A percentile compares a stretch with the other conserved stretches of the same genome.
These are phyloP conservation scores for Aureobasidium sp. DNA, from an alignment of 2,329 filamentous ascomycete genomes.

Conservation along the genomic window DNA sequence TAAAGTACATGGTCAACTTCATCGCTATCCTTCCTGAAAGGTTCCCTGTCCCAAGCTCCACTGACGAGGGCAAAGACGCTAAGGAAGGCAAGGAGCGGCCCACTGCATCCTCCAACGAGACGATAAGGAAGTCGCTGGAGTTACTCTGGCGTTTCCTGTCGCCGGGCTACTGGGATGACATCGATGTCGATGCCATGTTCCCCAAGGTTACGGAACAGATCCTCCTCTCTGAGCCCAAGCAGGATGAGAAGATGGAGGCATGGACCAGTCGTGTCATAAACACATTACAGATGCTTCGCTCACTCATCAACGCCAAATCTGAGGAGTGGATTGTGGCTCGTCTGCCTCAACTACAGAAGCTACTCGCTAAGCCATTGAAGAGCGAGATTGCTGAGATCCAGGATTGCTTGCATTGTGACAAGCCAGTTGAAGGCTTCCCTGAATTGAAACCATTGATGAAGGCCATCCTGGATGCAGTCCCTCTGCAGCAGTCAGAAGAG, in stretches of 20 bases:
- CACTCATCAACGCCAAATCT: constrained; percentile 78
- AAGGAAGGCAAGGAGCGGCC: constrained; percentile 52
- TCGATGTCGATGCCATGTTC: constrained; percentile 78
- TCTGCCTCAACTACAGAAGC: constrained; percentile 70
- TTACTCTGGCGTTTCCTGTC: constrained; percentile 80
- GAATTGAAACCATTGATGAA: constrained; percentile 66
- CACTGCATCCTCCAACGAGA: constrained; percentile 55
- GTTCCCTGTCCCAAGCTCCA: constrained; percentile 62
- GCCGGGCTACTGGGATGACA: constrained; percentile 81
- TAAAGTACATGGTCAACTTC: constrained; percentile 94
- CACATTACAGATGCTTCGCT: constrained; percentile 82
- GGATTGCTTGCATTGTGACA: constrained; percentile 73
- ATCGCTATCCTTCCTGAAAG: constrained; percentile 85
- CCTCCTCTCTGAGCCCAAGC: constrained; percentile 61
- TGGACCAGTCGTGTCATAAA: constrained; percentile 87
- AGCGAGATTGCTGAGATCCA: constrained; percentile 89
- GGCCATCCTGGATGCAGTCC: constrained; percentile 81
- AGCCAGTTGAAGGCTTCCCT: constrained; percentile 57
- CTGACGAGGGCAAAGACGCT: constrained; percentile 39
- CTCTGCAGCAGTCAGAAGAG: constrained; percentile 71
- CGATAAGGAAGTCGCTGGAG: constrained; percentile 76
- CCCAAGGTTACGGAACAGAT: constrained; percentile 84
- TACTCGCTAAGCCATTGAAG: constrained; percentile 81
- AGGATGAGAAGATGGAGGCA: constrained; percentile 53
- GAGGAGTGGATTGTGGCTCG: constrained; percentile 86